Conservation (phyloP, 148 eudicot genomes). For the Amaranthus cruentus region DNA sequence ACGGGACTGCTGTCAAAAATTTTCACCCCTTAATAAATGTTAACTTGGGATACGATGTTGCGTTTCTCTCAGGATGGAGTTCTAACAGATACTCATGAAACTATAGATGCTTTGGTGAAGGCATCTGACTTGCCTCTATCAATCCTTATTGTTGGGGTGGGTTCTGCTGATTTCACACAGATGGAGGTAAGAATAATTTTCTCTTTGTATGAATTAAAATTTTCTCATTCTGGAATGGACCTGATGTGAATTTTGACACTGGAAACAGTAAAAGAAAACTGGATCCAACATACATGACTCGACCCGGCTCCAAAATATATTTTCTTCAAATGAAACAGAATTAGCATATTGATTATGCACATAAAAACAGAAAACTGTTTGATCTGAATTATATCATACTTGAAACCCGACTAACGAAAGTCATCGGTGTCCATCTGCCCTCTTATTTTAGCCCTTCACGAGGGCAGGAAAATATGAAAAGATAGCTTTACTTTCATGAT, state of each 20-base stretch:
- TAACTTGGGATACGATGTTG: neutral
- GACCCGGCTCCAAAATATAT: too few relatives aligned
- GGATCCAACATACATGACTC: too few relatives aligned
- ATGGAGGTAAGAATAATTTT: slow-evolving; percentile 62
- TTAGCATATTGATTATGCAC: too few relatives aligned
- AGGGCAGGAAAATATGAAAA: neutral
- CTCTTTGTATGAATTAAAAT: neutral
- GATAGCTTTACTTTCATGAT: neutral
- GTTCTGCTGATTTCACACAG: slow-evolving; percentile 75
- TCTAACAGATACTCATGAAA: slow-evolving; percentile 80
- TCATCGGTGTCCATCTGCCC: neutral
- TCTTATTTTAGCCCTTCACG: neutral
- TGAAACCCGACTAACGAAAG: neutral
- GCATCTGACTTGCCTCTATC: slow-evolving; percentile 90
- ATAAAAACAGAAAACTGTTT: too few relatives aligned
- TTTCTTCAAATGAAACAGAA: too few relatives aligned
- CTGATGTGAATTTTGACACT: too few relatives aligned
- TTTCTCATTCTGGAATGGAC: neutral
- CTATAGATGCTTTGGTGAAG: slow-evolving; percentile 68
- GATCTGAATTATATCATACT: neutral
- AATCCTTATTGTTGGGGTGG: slow-evolving; percentile 87
- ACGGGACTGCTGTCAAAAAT: neutral
- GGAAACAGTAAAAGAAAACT: too few relatives aligned
- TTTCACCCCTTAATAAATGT: neutral
- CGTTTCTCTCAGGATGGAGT: slow-evolving; percentile 68